These are phyloP conservation scores for Excoecaria cochinchinensis DNA, from an alignment of 345 rosid species.

Conservation along the genomic window DNA sequence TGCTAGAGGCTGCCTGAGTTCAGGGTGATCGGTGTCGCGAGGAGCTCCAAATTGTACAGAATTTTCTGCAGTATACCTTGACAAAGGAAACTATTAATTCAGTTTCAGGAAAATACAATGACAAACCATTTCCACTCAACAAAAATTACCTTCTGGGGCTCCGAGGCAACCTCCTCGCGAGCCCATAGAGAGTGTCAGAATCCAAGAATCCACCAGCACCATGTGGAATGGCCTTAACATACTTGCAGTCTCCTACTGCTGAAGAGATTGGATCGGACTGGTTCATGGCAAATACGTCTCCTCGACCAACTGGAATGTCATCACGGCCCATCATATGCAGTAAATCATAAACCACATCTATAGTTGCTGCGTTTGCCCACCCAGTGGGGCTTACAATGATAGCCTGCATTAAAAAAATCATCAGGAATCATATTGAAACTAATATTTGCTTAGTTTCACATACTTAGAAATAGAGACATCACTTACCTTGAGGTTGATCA, in stretches of 20 bases:
- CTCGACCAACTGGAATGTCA: constrained; percentile 82
- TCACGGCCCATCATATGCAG: constrained; percentile 99
- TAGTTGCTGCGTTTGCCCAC: constrained; percentile 95
- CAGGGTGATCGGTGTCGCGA: constrained; percentile 62
- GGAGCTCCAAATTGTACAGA: constrained; percentile 64
- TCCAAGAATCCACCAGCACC: constrained; percentile 88
- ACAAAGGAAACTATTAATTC: constrained; percentile 1
- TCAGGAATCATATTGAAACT: not conserved
- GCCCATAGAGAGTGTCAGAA: constrained; percentile 85
- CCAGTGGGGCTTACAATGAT: constrained; percentile 81
- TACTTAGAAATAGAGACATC: not conserved
- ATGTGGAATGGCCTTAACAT: constrained; percentile 62
- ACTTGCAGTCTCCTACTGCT: constrained; percentile 77
- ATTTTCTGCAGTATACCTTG: constrained; percentile 80
- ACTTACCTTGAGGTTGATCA: constrained; percentile 66
- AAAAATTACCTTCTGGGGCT: constrained; percentile 72
- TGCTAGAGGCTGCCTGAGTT: constrained; percentile 70
- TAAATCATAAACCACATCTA: constrained; percentile 76
- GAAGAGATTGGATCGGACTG: constrained; percentile 53
- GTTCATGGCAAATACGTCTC: constrained; percentile 63
- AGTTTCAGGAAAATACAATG: not conserved
- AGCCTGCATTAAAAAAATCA: constrained; percentile 45
- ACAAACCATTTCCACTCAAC: not conserved
- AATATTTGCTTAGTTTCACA: not conserved
- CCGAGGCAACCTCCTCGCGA: constrained; percentile 75